Evolutionary conservation across 768 basidiomycete genomes (phyloP), one percentile per base, ranked within the genome.

Genomic region (Collybiopsis luxurians): DNA sequence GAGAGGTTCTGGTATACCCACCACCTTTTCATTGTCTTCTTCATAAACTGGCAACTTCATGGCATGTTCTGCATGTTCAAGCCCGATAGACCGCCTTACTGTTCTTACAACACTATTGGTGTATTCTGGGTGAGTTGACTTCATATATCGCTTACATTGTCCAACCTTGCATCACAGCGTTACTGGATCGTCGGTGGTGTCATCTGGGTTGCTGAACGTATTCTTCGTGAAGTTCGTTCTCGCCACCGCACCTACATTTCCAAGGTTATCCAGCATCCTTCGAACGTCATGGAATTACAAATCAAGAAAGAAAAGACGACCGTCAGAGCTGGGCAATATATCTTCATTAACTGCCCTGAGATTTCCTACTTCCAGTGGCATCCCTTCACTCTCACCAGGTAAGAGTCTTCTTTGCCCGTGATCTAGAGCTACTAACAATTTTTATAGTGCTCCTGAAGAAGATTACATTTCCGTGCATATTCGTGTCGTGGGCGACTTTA

Each of bases 41-140:
- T 98, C 79, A 81, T 93, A 69, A 76, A 79, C 67, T 97, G 95
- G 95, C 95, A 98, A 69, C 76, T 96, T 28, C 95, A 95, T 67
- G 94, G 94, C 53, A 89, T 95, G 90, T 95, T 92, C 83, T 95
- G 93, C 75, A 93, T 95, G 91, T 92, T 95, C 75, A 75, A 90
- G 72, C 94, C 95, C 24, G 93, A 97, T 71, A 79, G 90, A 54
- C 80, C 90, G 0, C 93, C 93, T 0, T 95, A 79, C 72, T 98
- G 95, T 73, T 91, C 90, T 3, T 89, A 70, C 71, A 89, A 89
- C 67, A 82, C 75, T 36, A 87, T 95, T 60, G 95, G 94, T 62
- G 92, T 96, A 59, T 98, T 98, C 77, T 98, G 96, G 95, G 92
- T 92, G 61, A 53, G 86, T 75, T 34, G 31, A 13, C 26, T 12